Conservation (phyloP, 805 yeast species). For the Hermanozyma aechmeae region DNA sequence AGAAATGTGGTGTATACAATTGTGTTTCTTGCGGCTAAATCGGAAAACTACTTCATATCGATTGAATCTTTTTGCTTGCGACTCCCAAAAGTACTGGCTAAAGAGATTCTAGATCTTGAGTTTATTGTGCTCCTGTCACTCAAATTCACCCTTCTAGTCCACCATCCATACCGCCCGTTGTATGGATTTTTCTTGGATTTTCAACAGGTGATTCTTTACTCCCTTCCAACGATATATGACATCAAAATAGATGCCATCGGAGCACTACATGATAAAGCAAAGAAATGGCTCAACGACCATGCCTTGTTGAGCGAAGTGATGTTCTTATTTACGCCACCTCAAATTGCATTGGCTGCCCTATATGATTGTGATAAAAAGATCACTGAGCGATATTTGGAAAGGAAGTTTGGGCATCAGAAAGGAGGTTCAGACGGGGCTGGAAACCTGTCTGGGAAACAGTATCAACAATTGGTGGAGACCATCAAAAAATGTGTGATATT, state of each 20-base stretch:
- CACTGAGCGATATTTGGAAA: conserved; percentile 56
- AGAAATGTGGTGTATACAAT: conserved; percentile 63
- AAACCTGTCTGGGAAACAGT: conserved; percentile 17
- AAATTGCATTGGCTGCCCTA: conserved; percentile 83
- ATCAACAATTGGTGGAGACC: conserved; percentile 34
- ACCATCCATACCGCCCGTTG: conserved; percentile 83
- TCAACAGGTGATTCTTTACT: conserved; percentile 45
- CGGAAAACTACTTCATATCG: conserved; percentile 84
- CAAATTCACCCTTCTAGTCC: conserved; percentile 72
- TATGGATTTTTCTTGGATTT: conserved; percentile 92
- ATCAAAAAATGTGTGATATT: conserved; percentile 40
- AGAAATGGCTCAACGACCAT: conserved; percentile 55
- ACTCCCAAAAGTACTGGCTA: conserved; percentile 57
- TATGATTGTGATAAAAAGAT: conserved; percentile 56
- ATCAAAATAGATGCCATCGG: conserved; percentile 48
- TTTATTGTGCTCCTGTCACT: conserved; percentile 66
- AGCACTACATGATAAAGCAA: conserved; percentile 60
- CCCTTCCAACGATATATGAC: conserved; percentile 37
- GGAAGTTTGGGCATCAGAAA: conserved; percentile 38
- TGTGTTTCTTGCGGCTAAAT: conserved; percentile 83
- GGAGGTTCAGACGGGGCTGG: conserved; percentile 6
- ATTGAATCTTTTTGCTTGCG: conserved; percentile 70
- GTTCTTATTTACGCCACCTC: conserved; percentile 86
- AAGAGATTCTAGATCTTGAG: conserved; percentile 68
- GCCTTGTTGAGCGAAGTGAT: conserved; percentile 61